phyloP scores from a whole-genome alignment of 2,329 filamentous ascomycete species.

The Sarocladium kiliense region DNA sequence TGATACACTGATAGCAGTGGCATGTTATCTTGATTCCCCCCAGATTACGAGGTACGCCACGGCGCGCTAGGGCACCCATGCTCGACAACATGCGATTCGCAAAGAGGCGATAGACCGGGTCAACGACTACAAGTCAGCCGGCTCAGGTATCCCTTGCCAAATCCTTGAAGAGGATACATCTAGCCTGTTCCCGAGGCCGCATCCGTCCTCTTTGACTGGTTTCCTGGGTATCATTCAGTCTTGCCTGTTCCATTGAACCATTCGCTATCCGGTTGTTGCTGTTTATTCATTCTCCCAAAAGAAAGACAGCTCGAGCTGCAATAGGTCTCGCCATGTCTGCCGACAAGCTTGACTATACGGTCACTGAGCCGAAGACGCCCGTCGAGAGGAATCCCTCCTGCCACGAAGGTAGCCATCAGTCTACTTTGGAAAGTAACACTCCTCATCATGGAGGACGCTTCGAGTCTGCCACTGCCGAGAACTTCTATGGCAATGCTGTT shows the following conservation, averaged over 20 bases:
- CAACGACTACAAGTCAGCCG: background rate
- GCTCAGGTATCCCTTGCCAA: background rate
- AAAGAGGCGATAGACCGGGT: background rate
- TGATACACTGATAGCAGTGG: too few relatives aligned
- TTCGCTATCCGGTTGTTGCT: too few relatives aligned
- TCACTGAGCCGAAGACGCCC: background rate
- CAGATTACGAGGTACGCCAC: background rate
- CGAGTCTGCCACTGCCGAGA: constrained; percentile 16
- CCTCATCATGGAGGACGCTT: background rate
- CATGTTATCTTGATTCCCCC: too few relatives aligned
- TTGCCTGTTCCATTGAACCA: too few relatives aligned
- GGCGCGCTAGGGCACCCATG: background rate
- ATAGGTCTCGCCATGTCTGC: too few relatives aligned
- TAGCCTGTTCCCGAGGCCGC: background rate
- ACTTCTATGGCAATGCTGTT: constrained; percentile 31
- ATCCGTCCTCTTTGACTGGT: background rate
- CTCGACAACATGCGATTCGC: background rate
- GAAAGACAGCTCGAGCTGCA: too few relatives aligned
- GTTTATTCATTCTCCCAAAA: too few relatives aligned
- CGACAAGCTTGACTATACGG: background rate
- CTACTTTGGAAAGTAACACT: background rate
- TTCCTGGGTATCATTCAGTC: too few relatives aligned
- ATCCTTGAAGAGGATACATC: background rate
- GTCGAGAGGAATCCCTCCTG: background rate
- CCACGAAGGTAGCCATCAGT: background rate